Base-by-base conservation (phyloP, 2,329 filamentous ascomycete species). In the Dryadomyces quercivorus region DNA sequence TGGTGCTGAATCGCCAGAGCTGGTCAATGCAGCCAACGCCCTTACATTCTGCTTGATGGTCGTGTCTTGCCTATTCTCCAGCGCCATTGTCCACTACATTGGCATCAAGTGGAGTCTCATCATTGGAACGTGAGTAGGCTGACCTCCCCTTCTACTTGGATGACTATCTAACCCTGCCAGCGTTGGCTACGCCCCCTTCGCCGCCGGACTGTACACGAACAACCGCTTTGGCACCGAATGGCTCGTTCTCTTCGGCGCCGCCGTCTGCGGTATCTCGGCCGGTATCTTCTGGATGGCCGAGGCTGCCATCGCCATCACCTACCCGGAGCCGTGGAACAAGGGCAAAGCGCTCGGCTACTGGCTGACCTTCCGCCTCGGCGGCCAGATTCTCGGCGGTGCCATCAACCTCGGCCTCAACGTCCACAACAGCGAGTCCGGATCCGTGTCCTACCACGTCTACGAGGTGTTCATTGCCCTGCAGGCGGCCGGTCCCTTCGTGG, bases 261-360 rank as follows among this genome's bases (percentile, higher is more conserved):
- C 82, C 0, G 70, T 85, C 0, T 88, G 85, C 58, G 85, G 85
- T 18, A 73, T 87, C 36, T 83, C 80, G 0, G 85, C 85, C 0
- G 85, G 85, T 0, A 72, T 88, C 0, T 88, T 88, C 66, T 89
- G 85, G 85, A 82, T 82, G 73, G 80, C 84, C 0, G 85, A 89
- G 66, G 82, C 82, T 0, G 84, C 85, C 0, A 86, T 89, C 55
- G 84, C 84, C 0, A 77, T 88, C 20, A 75, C 80, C 0, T 89
- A 89, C 59, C 84, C 85, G 0, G 85, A 88, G 61, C 82, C 84
- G 0, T 80, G 78, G 63, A 85, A 85, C 50, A 76, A 78, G 53
- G 83, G 82, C 0, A 75, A 75, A 16, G 79, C 81, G 18, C 69
- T 88, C 0, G 85, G 83, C 0, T 82, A 84, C 62, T 89, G 85